Evolutionary conservation across 306 rosid genomes (phyloP).

Genomic region (Cyclanthera cordifolia): DNA sequence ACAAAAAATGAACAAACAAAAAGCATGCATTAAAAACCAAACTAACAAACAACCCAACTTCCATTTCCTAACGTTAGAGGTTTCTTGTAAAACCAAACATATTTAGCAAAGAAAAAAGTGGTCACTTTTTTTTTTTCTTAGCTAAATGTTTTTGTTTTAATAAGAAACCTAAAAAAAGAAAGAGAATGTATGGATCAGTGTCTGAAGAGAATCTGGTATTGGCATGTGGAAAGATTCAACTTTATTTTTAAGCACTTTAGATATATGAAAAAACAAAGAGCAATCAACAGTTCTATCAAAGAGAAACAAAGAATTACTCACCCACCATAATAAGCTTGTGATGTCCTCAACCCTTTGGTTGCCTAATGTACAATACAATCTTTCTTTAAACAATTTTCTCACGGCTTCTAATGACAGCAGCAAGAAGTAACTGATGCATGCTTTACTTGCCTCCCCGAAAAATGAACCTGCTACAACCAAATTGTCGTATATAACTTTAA

Average conservation of each 20-base stretch:
- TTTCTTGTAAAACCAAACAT: neutral
- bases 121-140: too few relatives aligned
- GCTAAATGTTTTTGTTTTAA: too few relatives aligned
- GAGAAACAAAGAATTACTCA: conserved; percentile 1
- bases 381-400: neutral
- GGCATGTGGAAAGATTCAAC: conserved; percentile 4
- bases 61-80: neutral
- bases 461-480: neutral
- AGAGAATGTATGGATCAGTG: neutral
- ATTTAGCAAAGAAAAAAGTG: neutral
- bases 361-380: conserved; percentile 2
- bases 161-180: neutral
- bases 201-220: neutral
- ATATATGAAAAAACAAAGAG: conserved; percentile 10
- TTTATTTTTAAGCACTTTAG: neutral
- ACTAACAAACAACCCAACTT: too few relatives aligned
- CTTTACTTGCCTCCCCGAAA: conserved; percentile 1
- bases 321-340: neutral
- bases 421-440: neutral
- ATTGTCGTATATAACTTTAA: neutral
- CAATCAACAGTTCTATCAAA: conserved; percentile 1
- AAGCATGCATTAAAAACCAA: too few relatives aligned
- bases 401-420: conserved; percentile 2
- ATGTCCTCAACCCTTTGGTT: neutral
- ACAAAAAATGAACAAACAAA: too few relatives aligned